Evolutionary conservation across 768 basidiomycete genomes (phyloP).

Genomic region (Zangia roseola): DNA sequence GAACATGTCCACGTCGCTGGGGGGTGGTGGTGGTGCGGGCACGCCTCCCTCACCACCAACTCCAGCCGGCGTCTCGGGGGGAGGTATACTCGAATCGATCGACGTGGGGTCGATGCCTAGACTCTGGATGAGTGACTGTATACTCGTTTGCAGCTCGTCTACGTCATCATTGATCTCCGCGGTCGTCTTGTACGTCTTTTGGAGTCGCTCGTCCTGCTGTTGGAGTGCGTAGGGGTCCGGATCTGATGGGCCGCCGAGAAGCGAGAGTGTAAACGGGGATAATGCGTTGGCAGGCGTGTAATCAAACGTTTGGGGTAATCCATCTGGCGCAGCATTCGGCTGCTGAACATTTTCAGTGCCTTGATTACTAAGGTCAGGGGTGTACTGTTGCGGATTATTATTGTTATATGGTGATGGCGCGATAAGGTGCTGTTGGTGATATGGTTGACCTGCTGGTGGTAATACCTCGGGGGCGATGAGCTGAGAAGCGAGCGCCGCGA

Average conservation of each 20-base stretch:
- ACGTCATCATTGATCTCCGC: conserved; percentile 72
- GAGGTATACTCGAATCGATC: conserved; percentile 12
- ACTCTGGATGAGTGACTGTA: conserved; percentile 69
- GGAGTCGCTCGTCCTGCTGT: conserved; percentile 43
- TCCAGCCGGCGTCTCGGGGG: conserved; percentile 9
- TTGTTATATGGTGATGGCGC: conserved; percentile 32
- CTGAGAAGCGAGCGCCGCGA: conserved; percentile 40
- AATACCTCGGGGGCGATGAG: conserved; percentile 25
- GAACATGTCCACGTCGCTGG: conserved; percentile 20
- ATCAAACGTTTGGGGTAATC: conserved; percentile 20
- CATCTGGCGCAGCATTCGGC: conserved; percentile 13
- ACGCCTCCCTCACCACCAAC: conserved; percentile 8
- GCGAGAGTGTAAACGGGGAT: conserved; percentile 25
- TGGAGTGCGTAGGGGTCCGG: conserved; percentile 33
- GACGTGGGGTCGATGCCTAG: conserved; percentile 59
- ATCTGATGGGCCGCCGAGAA: conserved; percentile 26
- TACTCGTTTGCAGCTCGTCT: conserved; percentile 61
- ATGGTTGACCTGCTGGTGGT: conserved; percentile 14
- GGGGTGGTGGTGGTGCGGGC: neutral
- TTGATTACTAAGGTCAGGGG: neutral
- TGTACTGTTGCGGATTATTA: conserved; percentile 7
- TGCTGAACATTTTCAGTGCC: neutral
- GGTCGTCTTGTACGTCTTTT: conserved; percentile 58
- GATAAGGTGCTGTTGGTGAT: conserved; percentile 25
- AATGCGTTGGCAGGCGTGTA: conserved; percentile 20